Conservation (phyloP, 805 yeast species). For the Wickerhamiella galacta region DNA sequence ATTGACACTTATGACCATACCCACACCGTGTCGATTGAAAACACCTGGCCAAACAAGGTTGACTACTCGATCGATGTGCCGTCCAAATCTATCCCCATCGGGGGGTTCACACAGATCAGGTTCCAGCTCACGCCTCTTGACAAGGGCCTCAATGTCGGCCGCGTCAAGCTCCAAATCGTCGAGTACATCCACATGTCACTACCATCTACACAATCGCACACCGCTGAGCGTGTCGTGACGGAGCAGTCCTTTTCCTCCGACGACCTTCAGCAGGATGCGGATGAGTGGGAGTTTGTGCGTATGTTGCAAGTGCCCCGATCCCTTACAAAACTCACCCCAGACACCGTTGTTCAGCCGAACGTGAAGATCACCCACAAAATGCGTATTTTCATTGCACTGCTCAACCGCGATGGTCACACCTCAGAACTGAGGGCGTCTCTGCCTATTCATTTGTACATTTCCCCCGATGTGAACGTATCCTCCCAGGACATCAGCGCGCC, state of each 20-base stretch:
- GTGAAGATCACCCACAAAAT: constrained; percentile 80
- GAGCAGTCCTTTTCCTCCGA: constrained; percentile 31
- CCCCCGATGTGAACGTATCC: constrained; percentile 65
- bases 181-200: constrained; percentile 41
- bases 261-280: constrained; percentile 23
- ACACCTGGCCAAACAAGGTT: constrained; percentile 88
- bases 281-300: constrained; percentile 60
- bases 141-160: constrained; percentile 67
- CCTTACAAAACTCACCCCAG: constrained; percentile 67
- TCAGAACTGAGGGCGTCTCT: constrained; percentile 84
- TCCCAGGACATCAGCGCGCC: constrained; percentile 22
- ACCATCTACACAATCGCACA: constrained; percentile 43
- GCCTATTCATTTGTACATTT: constrained; percentile 60
- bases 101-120: constrained; percentile 55
- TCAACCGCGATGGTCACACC: constrained; percentile 82
- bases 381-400: constrained; percentile 59
- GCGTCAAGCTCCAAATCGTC: constrained; percentile 46
- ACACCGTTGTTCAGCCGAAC: constrained; percentile 52
- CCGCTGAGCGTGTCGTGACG: constrained; percentile 45
- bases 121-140: constrained; percentile 60
- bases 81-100: constrained; percentile 76
- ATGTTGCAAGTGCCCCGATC: constrained; percentile 52
- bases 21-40: constrained; percentile 86
- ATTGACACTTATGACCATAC: constrained; percentile 76
- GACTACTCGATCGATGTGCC: constrained; percentile 82